phyloP scores from a whole-genome alignment of 148 eudicot genomes.

The Nepenthes gracilis region DNA sequence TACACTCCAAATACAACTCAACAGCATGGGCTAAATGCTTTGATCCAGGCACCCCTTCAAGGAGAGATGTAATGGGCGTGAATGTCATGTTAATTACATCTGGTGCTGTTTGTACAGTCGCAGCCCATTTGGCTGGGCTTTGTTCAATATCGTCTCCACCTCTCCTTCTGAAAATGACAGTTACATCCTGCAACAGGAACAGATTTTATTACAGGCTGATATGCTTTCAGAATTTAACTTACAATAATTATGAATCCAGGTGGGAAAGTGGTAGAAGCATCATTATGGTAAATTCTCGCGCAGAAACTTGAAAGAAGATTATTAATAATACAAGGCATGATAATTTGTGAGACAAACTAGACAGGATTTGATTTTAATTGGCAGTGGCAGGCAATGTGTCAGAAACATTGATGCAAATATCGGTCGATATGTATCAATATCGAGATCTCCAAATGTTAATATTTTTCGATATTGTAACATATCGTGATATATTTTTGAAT shows the following conservation, averaged over 20 bases:
- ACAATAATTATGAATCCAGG: not conserved
- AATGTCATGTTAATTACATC: constrained; percentile 94
- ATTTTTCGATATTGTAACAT: no score
- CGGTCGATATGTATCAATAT: no score
- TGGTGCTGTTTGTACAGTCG: constrained; percentile 60
- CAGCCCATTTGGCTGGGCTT: constrained; percentile 82
- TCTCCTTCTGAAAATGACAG: constrained; percentile 90
- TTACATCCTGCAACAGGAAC: constrained; percentile 68
- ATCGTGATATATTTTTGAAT: no score
- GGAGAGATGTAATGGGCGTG: constrained; percentile 78
- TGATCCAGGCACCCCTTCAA: constrained; percentile 70
- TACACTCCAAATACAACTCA: constrained; percentile 92
- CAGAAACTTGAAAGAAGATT: no score
- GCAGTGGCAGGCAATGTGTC: no score
- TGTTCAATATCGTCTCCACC: constrained; percentile 99
- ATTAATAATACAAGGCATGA: no score
- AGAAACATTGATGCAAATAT: no score
- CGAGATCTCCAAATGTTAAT: no score
- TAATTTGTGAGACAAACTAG: no score
- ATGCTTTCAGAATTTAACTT: not conserved
- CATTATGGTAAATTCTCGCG: no score
- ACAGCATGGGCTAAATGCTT: constrained; percentile 82
- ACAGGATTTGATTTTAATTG: no score
- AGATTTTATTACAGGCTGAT: constrained; percentile 1
- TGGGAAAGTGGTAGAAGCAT: not conserved